Evolutionary conservation across 139 green algal species (phyloP).

Genomic region (Dunaliella primolecta): DNA sequence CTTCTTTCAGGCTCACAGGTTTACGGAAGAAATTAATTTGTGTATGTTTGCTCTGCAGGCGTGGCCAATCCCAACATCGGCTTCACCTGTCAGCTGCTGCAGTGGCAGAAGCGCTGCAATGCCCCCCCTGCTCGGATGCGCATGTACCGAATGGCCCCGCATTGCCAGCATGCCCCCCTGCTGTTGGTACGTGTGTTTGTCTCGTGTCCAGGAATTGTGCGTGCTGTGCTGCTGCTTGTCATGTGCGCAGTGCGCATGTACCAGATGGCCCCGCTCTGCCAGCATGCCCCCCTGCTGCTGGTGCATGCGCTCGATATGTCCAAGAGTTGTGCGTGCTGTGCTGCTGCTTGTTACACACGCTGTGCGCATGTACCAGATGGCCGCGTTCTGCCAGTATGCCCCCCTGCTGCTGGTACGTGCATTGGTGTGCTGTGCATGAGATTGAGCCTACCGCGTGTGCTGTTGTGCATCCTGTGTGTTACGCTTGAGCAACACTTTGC

Average conservation of each 20-base stretch:
- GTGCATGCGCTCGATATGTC: constrained; percentile 33
- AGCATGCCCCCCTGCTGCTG: constrained; percentile 42
- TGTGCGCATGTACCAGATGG: background rate
- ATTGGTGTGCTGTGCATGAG: background rate
- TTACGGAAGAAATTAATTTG: too few relatives aligned
- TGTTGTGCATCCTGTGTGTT: too few relatives aligned
- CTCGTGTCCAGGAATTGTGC: too few relatives aligned
- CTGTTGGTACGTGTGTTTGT: constrained; percentile 52
- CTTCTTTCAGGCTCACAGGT: too few relatives aligned
- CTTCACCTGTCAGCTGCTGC: constrained; percentile 75
- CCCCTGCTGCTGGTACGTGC: constrained; percentile 14
- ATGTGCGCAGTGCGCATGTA: constrained; percentile 50
- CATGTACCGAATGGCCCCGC: constrained; percentile 72
- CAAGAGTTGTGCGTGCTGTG: background rate
- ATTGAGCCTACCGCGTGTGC: too few relatives aligned
- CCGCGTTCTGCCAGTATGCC: constrained; percentile 15
- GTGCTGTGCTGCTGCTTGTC: background rate
- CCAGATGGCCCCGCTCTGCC: constrained; percentile 68
- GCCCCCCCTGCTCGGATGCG: constrained; percentile 31
- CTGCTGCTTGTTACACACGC: background rate
- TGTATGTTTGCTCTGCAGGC: too few relatives aligned
- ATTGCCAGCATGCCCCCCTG: constrained; percentile 56
- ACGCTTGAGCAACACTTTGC: too few relatives aligned
- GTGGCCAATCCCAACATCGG: constrained; percentile 96
- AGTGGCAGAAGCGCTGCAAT: constrained; percentile 79